Evolutionary conservation across 352 stramenopile genomes (phyloP), one percentile per base, ranked within the genome.

Genomic region (Globisporangium cylindrosporum): DNA sequence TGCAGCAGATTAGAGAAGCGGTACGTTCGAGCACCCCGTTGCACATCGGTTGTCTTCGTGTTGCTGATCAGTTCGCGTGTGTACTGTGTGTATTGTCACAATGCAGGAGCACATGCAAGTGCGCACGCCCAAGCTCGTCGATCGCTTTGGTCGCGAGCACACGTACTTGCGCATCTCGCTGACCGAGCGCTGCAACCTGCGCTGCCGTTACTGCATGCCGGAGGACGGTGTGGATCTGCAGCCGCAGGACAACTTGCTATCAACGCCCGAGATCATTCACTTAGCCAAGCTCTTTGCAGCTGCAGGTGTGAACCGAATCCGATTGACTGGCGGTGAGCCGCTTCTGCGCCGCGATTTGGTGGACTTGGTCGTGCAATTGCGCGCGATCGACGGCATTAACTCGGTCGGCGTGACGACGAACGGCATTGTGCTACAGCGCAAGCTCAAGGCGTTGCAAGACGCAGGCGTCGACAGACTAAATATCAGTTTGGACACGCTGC

Each of bases 201-300:
- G 96, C 36, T 99, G 97, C 78, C 81, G 86, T 14, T 99, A 99
- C 75, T 99, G 97, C 71, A 99, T 99, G 97, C 97, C 97, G 0
- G 87, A 91, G 62, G 89, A 99, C 20, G 96, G 96, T 32, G 93
- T 99, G 8, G 70, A 82, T 0, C 71, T 99, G 36, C 91, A 97
- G 68, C 85, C 92, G 1, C 32, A 71, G 7, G 76, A 80, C 25
- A 76, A 93, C 24, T 70, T 98, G 55, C 76, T 99, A 9, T 93
- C 77, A 27, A 94, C 90, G 4, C 66, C 86, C 7, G 97, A 99
- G 78, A 97, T 99, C 65, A 64, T 98, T 48, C 83, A 81, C 59
- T 73, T 99, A 20, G 90, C 89, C 1, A 78, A 66, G 22, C 70
- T 98, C 24, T 99, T 99, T 81, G 90, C 90, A 5, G 73, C 79